phyloP scores from a whole-genome alignment of 495 filamentous ascomycete genomes.

The Neurospora discreta region DNA sequence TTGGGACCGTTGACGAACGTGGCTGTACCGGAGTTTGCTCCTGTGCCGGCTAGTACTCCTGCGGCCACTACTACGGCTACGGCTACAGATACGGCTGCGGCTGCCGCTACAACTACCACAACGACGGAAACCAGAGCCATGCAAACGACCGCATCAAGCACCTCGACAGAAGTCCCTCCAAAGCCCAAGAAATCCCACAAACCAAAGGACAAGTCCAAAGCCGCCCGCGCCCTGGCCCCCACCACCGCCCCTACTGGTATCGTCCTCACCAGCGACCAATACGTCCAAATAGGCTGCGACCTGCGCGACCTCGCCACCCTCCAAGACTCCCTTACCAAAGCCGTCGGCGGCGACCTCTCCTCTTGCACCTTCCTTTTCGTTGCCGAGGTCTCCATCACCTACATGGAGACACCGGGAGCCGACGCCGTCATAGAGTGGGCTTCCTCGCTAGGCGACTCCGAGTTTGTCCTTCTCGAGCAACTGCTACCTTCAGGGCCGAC shows the following conservation, averaged over 20 bases:
- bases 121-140: background rate
- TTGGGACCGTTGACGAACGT: conserved; percentile 17
- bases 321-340: conserved; percentile 39
- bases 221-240: background rate
- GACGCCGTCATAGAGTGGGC: conserved; percentile 66
- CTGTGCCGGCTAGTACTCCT: background rate
- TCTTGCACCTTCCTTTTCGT: conserved; percentile 60
- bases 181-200: background rate
- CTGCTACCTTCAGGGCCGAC: conserved; percentile 62
- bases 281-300: conserved; percentile 76
- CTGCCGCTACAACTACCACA: background rate
- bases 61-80: background rate
- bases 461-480: conserved; percentile 84
- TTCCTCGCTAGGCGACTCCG: conserved; percentile 51
- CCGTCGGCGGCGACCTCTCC: conserved; percentile 38
- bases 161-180: conserved; percentile 23
- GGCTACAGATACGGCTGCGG: background rate
- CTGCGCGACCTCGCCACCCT: conserved; percentile 53
- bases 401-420: conserved; percentile 71
- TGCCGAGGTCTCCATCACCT: conserved; percentile 83
- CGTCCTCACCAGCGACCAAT: conserved; percentile 52
- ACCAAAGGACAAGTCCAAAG: background rate
- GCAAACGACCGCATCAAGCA: conserved; percentile 24
- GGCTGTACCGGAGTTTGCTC: background rate
- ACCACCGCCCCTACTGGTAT: conserved; percentile 15